Base-by-base conservation (phyloP, 2,329 filamentous ascomycete species). In the Aspergillus ruber region DNA sequence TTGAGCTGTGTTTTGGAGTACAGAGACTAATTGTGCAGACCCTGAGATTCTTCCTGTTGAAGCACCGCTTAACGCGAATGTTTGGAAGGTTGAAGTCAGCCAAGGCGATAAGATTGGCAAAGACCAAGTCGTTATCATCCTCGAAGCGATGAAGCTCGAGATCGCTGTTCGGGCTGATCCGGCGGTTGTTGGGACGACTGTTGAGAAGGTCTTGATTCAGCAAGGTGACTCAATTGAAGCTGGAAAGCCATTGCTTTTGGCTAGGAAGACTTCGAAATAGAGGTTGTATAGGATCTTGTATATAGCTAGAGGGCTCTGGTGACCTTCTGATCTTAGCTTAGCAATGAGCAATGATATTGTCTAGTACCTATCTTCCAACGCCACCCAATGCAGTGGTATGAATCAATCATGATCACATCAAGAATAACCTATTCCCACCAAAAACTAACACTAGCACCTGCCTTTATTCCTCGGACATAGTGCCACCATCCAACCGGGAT, bases 401-500 rank as follows among this genome's bases (percentile, higher is more conserved):
- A 12, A 35, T 35, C 33, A 35, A 35, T 35, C 33, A 35, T 35
- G 3, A n/a, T 35, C 33, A 35, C 10, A 39, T 20, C 21, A 40
- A n/a, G 5, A 29, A 12, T 4, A 29, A 12, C 18, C 43, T 47
- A 79, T 53, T 87, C 86, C 86, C 88, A 98, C 93, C 93, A 98
- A 63, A 96, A 97, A 63, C 90, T 96, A 10, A 97, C 90, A 56
- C 90, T 96, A 61, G 95, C 90, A 62, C 91, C 95, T 17, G 88
- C 81, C 48, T 82, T 89, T 60, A 97, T 64, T 43, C 89, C 89
- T 50, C 87, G 78, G 3, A 97, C 88, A 67, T 96, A 97, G 73
- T 98, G 93, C 93, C 93, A 98, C 91, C 93, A 98, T 0, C 91
- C 93, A 4, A 88, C 78, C 0, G 93, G 93, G 45, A 98, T 88